These are phyloP conservation scores for Cercospora beticola DNA, from an alignment of 2,329 filamentous ascomycete genomes.

Conservation along the genomic window DNA sequence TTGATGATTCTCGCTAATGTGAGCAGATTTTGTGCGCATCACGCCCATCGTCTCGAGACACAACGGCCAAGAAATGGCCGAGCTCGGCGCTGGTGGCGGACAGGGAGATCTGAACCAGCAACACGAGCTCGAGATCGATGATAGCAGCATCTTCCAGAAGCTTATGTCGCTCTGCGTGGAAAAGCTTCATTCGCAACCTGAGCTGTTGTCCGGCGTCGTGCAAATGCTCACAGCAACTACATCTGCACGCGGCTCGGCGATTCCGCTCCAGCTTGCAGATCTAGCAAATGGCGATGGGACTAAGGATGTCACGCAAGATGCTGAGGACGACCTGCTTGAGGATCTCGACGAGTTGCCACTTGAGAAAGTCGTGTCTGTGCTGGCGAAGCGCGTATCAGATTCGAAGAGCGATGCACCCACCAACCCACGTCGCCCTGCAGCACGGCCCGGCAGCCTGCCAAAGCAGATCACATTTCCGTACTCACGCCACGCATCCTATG, in stretches of 20 bases:
- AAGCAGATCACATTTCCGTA: slow-evolving; percentile 67
- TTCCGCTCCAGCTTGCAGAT: slow-evolving; percentile 30
- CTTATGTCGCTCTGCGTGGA: slow-evolving; percentile 54
- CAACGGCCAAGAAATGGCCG: slow-evolving; percentile 58
- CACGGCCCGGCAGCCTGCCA: slow-evolving; percentile 19
- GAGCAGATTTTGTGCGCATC: slow-evolving; percentile 65
- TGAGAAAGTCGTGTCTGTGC: slow-evolving; percentile 33
- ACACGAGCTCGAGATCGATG: slow-evolving; percentile 63
- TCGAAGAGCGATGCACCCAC: slow-evolving; percentile 29
- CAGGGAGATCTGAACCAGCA: slow-evolving; percentile 70
- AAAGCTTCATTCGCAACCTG: slow-evolving; percentile 39
- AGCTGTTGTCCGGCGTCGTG: slow-evolving; percentile 39
- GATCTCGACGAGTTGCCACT: slow-evolving; percentile 48
- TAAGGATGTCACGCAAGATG: slow-evolving; percentile 40
- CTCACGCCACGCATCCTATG: slow-evolving; percentile 84
- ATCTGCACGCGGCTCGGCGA: slow-evolving; percentile 19
- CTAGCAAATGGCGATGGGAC: slow-evolving; percentile 25
- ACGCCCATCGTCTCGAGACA: slow-evolving; percentile 70
- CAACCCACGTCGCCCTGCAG: slow-evolving; percentile 7
- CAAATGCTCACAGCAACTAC: slow-evolving; percentile 36
- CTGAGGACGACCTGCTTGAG: slow-evolving; percentile 50
- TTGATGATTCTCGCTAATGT: slow-evolving; percentile 32
- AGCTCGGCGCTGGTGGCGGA: slow-evolving; percentile 77
- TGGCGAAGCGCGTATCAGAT: slow-evolving; percentile 33
- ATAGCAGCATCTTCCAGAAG: slow-evolving; percentile 50